Conservation (phyloP, 2,329 filamentous ascomycete genomes). For the Sclerotiophoma versabilis region DNA sequence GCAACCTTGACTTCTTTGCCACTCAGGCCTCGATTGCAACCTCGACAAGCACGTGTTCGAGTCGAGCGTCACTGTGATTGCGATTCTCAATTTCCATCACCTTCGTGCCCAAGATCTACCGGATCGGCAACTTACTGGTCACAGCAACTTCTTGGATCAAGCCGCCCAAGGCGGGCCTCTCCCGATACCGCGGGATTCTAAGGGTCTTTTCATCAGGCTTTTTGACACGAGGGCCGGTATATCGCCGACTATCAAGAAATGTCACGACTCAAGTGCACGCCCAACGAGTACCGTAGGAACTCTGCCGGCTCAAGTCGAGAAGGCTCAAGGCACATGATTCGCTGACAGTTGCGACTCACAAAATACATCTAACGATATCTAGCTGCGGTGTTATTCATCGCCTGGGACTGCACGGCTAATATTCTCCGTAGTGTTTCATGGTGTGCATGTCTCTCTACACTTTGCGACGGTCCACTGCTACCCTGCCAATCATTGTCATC, state of each 20-base stretch:
- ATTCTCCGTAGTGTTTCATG: slow-evolving; percentile 18
- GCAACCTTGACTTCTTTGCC: slow-evolving; percentile 19
- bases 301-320: slow-evolving; percentile 1
- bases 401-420: slow-evolving; percentile 16
- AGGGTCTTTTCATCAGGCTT: slow-evolving; percentile 12
- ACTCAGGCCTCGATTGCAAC: slow-evolving; percentile 6
- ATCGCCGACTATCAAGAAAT: slow-evolving; percentile 12
- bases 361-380: slow-evolving; percentile 3
- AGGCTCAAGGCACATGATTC: slow-evolving; percentile 18
- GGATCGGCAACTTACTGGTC: slow-evolving; percentile 29
- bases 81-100: slow-evolving; percentile 32
- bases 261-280: slow-evolving; percentile 10
- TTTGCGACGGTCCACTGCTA: slow-evolving; percentile 13
- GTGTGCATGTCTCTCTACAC: slow-evolving; percentile 4
- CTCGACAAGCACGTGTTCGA: slow-evolving; percentile 16
- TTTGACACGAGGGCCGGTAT: slow-evolving; percentile 17
- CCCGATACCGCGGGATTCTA: slow-evolving; percentile 28
- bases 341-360: neutral
- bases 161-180: slow-evolving; percentile 20
- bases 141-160: slow-evolving; percentile 19
- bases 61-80: slow-evolving; percentile 24
- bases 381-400: slow-evolving; percentile 2
- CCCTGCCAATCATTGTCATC: slow-evolving; percentile 5
- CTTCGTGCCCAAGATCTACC: slow-evolving; percentile 35
- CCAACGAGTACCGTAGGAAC: slow-evolving; percentile 11